Base-by-base conservation (phyloP, 1,284 basidiomycete species). In the Golubevia pallescens region DNA sequence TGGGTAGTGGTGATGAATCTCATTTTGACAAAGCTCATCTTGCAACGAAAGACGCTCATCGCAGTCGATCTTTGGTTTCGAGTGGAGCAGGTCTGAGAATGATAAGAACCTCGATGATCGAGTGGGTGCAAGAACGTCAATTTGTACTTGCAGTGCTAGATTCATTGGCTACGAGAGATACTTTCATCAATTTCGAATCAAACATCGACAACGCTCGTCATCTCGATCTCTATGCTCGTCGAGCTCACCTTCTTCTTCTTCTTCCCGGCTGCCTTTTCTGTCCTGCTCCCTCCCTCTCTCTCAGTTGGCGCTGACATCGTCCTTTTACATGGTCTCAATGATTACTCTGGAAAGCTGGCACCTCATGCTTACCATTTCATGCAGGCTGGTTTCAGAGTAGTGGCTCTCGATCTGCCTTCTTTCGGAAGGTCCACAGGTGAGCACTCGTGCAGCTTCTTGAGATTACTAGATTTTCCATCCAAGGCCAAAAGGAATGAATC, bases 401-500 rank as follows among this genome's bases (percentile, higher is more conserved):
- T 89, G 66, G 79, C 87, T 4, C 86, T 88, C 19, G 88, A 89
- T 71, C 74, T 89, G 48, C 88, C 88, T 1, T 86, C 86, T 10
- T 88, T 88, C 61, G 86, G n/a, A n/a, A n/a, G n/a, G n/a, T n/a
- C n/a, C n/a, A n/a, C n/a, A n/a, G n/a, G n/a, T n/a, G n/a, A n/a
- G n/a, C n/a, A n/a, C n/a, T n/a, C n/a, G n/a, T n/a, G n/a, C n/a
- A n/a, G n/a, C n/a, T n/a, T n/a, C n/a, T n/a, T n/a, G n/a, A n/a
- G n/a, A n/a, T n/a, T n/a, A n/a, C n/a, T n/a, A n/a, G n/a, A n/a
- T n/a, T n/a, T n/a, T n/a, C n/a, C n/a, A n/a, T n/a, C n/a, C n/a
- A n/a, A n/a, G n/a, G n/a, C n/a, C n/a, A n/a, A n/a, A n/a, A n/a
- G n/a, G n/a, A n/a, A n/a, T n/a, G n/a, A n/a, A n/a, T n/a, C n/a